phyloP scores from a whole-genome alignment of 2,329 filamentous ascomycete species.

The Canariomyces notabilis region DNA sequence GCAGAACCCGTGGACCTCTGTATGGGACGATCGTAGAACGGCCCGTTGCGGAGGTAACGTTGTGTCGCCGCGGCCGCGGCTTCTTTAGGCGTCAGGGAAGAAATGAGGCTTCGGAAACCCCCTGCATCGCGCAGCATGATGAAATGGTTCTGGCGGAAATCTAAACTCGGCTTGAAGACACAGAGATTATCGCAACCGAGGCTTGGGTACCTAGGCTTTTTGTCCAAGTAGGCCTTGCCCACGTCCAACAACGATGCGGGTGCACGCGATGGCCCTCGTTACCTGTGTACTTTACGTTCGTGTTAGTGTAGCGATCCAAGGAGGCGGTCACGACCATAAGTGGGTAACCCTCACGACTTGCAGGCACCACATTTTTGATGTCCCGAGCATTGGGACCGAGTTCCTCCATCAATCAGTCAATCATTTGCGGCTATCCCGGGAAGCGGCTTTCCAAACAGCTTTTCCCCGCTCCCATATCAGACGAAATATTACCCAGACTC shows the following conservation, averaged over 20 bases:
- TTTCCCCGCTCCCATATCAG: neutral
- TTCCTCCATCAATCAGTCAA: constrained; percentile 15
- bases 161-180: neutral
- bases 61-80: constrained; percentile 4
- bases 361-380: constrained; percentile 13
- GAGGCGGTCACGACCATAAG: constrained; percentile 8
- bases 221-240: neutral
- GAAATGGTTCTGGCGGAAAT: constrained; percentile 6
- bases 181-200: constrained; percentile 15
- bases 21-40: constrained; percentile 4
- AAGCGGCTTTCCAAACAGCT: neutral
- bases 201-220: neutral
- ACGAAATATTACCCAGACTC: neutral
- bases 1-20: no score
- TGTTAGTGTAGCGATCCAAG: neutral
- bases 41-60: constrained; percentile 8
- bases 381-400: constrained; percentile 16
- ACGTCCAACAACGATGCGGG: no score
- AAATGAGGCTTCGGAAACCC: constrained; percentile 3
- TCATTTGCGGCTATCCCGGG: constrained; percentile 17
- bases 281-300: no score
- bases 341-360: constrained; percentile 8
- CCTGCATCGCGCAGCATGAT: constrained; percentile 14
- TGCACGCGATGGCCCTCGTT: neutral
- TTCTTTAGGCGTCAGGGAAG: constrained; percentile 4